Conservation (phyloP, 75 land plant genomes). For the Ceratopteris richardii region DNA sequence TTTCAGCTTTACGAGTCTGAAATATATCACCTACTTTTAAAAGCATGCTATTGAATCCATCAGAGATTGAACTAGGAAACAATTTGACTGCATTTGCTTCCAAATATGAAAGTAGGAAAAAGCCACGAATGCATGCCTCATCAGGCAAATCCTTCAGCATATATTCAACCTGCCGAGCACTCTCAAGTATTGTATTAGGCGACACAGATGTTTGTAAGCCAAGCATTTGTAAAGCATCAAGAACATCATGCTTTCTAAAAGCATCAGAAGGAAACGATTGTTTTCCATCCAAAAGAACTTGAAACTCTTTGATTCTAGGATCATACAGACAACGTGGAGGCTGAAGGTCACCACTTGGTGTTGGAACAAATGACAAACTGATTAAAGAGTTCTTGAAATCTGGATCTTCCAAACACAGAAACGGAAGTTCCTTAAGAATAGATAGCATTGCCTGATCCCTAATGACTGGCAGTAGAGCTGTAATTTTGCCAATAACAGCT, state of each 20-base stretch:
- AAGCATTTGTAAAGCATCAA: slow-evolving; percentile 61
- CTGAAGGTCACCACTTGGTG: slow-evolving; percentile 39
- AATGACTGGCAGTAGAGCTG: slow-evolving; percentile 38
- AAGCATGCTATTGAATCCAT: slow-evolving; percentile 44
- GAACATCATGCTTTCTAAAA: slow-evolving; percentile 44
- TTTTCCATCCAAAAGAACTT: slow-evolving; percentile 55
- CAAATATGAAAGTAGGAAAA: slow-evolving; percentile 68
- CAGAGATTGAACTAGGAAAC: slow-evolving; percentile 19
- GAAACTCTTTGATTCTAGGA: slow-evolving; percentile 74
- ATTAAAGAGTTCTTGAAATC: slow-evolving; percentile 44
- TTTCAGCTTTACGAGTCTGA: slow-evolving; percentile 21
- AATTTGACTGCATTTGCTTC: slow-evolving; percentile 71
- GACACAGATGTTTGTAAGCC: slow-evolving; percentile 63
- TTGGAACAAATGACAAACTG: slow-evolving; percentile 60
- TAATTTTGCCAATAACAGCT: slow-evolving; percentile 45
- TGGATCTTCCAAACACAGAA: slow-evolving; percentile 50
- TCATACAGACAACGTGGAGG: slow-evolving; percentile 65
- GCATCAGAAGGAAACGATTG: slow-evolving; percentile 61
- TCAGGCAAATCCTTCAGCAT: slow-evolving; percentile 37
- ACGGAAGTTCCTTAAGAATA: slow-evolving; percentile 69
- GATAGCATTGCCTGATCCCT: slow-evolving; percentile 58
- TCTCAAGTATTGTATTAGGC: slow-evolving; percentile 64
- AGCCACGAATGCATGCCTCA: slow-evolving; percentile 52
- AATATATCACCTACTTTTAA: slow-evolving; percentile 45
- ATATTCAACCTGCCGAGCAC: slow-evolving; percentile 66